A percentile compares a stretch with the other conserved stretches of the same genome.
These are phyloP conservation scores for Arabidopsis arenosa DNA, from an alignment of 345 rosid genomes.

Conservation along the genomic window DNA sequence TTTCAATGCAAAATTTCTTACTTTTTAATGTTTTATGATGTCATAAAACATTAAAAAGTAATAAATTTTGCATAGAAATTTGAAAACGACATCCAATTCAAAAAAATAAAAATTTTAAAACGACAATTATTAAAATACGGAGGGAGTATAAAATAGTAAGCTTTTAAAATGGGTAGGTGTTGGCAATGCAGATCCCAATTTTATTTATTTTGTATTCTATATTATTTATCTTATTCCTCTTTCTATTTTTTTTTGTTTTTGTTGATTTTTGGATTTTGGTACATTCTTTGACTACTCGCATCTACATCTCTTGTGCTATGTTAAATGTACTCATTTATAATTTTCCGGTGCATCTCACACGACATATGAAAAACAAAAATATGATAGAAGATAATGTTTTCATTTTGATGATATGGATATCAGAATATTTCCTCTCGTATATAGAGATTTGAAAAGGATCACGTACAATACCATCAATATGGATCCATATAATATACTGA, in stretches of 20 bases:
- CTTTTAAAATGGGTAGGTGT: constrained; percentile 48
- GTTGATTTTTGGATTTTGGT: constrained; percentile 29
- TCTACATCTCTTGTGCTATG: constrained; percentile 50
- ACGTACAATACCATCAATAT: not conserved
- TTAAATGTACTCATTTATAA: constrained; percentile 47
- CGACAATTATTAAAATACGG: too few species aligned
- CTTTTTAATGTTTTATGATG: too few species aligned
- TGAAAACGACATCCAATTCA: too few species aligned
- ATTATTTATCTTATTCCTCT: not conserved
- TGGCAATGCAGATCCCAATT: constrained; percentile 36
- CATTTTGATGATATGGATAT: constrained; percentile 21
- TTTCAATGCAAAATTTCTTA: too few species aligned
- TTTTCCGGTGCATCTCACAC: constrained; percentile 19
- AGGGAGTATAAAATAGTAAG: constrained; percentile 31
- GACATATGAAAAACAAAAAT: constrained; percentile 31
- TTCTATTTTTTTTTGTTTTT: not conserved
- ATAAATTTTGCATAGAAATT: too few species aligned
- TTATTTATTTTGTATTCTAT: constrained; percentile 9
- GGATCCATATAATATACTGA: not conserved
- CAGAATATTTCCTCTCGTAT: not conserved
- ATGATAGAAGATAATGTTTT: constrained; percentile 26
- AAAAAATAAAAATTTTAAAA: too few species aligned
- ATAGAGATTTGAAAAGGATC: not conserved
- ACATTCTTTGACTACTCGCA: constrained; percentile 37
- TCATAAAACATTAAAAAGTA: too few species aligned